phyloP scores from a whole-genome alignment of 257 asterid genomes.

The Sherardia arvensis region DNA sequence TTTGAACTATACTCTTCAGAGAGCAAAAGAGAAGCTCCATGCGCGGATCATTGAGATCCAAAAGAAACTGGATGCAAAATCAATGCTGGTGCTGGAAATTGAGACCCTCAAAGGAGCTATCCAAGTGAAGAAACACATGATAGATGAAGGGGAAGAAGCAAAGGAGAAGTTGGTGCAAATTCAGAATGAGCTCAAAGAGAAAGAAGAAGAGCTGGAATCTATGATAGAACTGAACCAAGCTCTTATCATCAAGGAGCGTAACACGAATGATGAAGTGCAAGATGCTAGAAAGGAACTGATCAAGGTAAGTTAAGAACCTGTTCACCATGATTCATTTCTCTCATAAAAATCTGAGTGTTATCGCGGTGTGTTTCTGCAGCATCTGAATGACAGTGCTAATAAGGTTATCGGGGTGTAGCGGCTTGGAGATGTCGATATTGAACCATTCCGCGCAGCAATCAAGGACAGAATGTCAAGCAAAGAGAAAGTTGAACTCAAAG shows the following conservation, averaged over 20 bases:
- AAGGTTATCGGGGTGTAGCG: conserved; percentile 17
- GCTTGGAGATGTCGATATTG: conserved; percentile 21
- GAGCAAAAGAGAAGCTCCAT: conserved; percentile 46
- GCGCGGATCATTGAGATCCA: conserved; percentile 49
- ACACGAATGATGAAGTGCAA: conserved; percentile 55
- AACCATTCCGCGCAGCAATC: conserved; percentile 12
- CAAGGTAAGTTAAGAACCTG: conserved; percentile 28
- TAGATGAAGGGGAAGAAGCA: conserved; percentile 42
- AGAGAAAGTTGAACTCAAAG: conserved; percentile 7
- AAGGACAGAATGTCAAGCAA: neutral
- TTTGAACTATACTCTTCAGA: conserved; percentile 28
- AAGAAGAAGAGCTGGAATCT: conserved; percentile 43
- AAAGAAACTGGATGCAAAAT: conserved; percentile 60
- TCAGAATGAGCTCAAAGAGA: conserved; percentile 47
- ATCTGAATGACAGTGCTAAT: conserved; percentile 1
- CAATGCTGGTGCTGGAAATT: conserved; percentile 54
- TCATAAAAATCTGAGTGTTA: neutral
- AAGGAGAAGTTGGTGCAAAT: conserved; percentile 37
- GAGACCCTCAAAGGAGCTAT: conserved; percentile 38
- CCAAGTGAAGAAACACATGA: conserved; percentile 50
- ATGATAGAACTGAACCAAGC: conserved; percentile 35
- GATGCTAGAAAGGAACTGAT: conserved; percentile 62
- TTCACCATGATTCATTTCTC: neutral
- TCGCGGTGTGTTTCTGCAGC: conserved; percentile 12
- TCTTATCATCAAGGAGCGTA: conserved; percentile 51